Evolutionary conservation across 2,329 filamentous ascomycete genomes (phyloP), one percentile per base, ranked within the genome.

Genomic region (Colletotrichum aenigma): DNA sequence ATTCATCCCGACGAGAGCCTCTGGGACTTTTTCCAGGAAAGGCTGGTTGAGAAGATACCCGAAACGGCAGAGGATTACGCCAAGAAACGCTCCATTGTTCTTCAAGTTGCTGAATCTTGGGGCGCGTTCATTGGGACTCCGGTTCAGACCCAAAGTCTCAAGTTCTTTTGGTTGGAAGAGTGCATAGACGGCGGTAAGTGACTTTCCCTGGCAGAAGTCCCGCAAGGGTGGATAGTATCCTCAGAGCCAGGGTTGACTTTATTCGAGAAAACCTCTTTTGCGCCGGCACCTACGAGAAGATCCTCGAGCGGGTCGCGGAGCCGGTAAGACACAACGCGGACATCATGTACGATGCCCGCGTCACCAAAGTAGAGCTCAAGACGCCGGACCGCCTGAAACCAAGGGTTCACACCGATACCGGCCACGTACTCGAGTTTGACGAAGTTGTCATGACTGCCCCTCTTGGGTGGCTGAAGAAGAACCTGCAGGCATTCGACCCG

Each of bases 91-190:
- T 80, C 83, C 18, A 83, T 86, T 13, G 81, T 91, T 24, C 82
- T 89, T 67, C 88, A 91, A 76, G 84, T 91, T 81, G 90, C 91
- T 4, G 90, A 93, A 78, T 88, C 91, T 79, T 95, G 94, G 93
- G 94, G 94, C 3, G 90, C 90, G 0, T 95, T 94, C 81, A 89
- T 95, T 7, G 94, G 94, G 16, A 93, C 89, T 74, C 89, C 91
- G 1, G 86, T 94, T 10, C 84, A 87, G 68, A 89, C 81, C 30
- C 94, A 96, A 81, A 95, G 93, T 79, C 85, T 95, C 36, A 94
- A 93, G 84, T 95, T 92, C 84, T 94, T 95, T 81, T 95, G 93
- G 93, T 82, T 96, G 7, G 94, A 96, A 81, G 93, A 95, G 83
- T 94, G 93, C 78, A 92, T 95, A 68, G 93, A 95, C 81, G 94